Evolutionary conservation across 768 basidiomycete genomes (phyloP), one percentile per base, ranked within the genome.

Genomic region (Gloeopeniophorella convolvens): DNA sequence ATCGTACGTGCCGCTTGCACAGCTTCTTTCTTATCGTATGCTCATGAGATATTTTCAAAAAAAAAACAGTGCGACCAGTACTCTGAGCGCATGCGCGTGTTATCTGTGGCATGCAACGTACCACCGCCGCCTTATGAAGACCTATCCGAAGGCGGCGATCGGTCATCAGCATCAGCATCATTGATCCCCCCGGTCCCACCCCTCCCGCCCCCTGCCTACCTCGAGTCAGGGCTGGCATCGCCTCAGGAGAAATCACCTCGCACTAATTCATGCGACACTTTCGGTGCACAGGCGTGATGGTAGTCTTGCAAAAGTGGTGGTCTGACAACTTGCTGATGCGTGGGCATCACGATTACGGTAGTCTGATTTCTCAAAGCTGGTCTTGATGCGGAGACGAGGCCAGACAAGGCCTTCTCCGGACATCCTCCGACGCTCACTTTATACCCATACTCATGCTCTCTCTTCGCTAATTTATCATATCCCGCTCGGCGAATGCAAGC

Each of bases 81-180:
- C 23, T 36, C 24, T 10, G 42, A 54, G 12, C 46, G 52, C 28
- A 54, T 54, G 45, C 42, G 46, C 24, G 13, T 37, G 15, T 26
- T 54, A 9, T 33, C 39, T 9, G 46, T 21, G 21, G 24, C 13
- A 11, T 39, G 52, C 18, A 20, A 9, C 23, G 31, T 32, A 8
- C 46, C 52, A 9, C 52, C 52, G 2, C 52, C 52, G 11, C 52
- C 46, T 4, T 54, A 54, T 31, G 34, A 43, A 13, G 13, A 28
- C 11, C 12, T 13, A 2, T 41, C 43, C 27, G 33, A 31, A 8
- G 12, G 10, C 4, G 15, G 9, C 8, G 21, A 20, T 18, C 2
- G 9, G 10, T 30, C 12, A 3, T 46, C 27, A 20, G 20, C 23
- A 6, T 4, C 21, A 21, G 10, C 15, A 30, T n/a, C n/a, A n/a